A percentile compares a stretch with the other conserved stretches of the same genome.
Conservation (phyloP, 2,329 filamentous ascomycete species). For the Pseudogymnoascus sp. region DNA sequence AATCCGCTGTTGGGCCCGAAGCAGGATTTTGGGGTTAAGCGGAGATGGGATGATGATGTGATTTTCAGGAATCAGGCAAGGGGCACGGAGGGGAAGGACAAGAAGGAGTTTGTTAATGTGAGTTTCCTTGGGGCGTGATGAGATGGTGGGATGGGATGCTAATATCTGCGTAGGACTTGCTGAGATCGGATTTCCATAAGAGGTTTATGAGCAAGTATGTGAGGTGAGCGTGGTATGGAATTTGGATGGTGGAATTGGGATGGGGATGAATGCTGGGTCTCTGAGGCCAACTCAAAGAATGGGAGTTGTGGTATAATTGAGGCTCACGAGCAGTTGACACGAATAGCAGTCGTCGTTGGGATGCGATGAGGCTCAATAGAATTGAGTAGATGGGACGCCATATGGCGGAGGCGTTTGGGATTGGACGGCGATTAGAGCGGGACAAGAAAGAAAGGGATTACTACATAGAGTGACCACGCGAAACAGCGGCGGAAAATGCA, state of each 20-base stretch:
- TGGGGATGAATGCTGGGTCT: not conserved
- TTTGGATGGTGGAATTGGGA: not conserved
- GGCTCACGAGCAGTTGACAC: not conserved
- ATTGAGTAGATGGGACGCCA: not conserved
- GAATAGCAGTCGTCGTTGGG: not conserved
- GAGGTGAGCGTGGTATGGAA: slow-evolving; percentile 17
- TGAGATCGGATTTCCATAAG: slow-evolving; percentile 95
- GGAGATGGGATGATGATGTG: slow-evolving; percentile 93
- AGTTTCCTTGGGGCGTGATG: too few species aligned
- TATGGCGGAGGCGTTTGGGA: not conserved
- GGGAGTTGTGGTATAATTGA: not conserved
- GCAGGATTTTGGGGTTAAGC: slow-evolving; percentile 80
- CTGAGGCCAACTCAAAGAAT: not conserved
- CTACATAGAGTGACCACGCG: not conserved
- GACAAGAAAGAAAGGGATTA: not conserved
- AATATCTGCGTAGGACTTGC: slow-evolving; percentile 52
- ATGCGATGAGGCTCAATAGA: not conserved
- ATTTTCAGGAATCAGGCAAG: slow-evolving; percentile 98
- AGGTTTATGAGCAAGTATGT: slow-evolving; percentile 67
- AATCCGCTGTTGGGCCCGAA: slow-evolving; percentile 72
- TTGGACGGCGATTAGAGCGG: not conserved
- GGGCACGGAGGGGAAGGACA: slow-evolving; percentile 85
- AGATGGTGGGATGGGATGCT: slow-evolving; percentile 9
- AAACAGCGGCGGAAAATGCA: not conserved
- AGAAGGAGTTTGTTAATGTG: slow-evolving; percentile 95